Evolutionary conservation across 73 alveolate genomes (phyloP).

Genomic region (Tetrahymena borealis): DNA sequence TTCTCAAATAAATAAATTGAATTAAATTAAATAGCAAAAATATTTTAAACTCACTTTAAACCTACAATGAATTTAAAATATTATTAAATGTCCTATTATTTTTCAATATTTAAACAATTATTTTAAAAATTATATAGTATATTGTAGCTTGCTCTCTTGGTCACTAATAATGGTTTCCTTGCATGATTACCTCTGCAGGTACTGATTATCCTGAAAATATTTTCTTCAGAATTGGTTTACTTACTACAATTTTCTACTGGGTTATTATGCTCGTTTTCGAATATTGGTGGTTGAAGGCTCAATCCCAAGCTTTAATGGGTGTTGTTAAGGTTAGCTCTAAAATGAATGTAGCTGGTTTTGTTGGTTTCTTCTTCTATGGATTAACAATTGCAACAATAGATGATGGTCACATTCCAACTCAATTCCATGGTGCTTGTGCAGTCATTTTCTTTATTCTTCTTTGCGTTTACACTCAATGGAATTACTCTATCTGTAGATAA

Average conservation of each 20-base stretch:
- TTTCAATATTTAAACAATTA: no score
- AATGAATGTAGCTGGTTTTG: background rate
- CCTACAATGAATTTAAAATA: no score
- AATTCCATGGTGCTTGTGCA: background rate
- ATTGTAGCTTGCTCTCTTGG: background rate
- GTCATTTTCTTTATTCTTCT: background rate
- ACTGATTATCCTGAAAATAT: background rate
- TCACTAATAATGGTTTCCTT: background rate
- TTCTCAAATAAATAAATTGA: no score
- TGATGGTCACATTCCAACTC: background rate
- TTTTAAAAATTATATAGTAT: background rate
- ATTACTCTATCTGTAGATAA: background rate
- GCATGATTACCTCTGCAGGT: background rate
- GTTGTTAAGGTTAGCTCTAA: background rate
- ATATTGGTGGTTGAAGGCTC: background rate
- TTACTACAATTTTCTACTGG: background rate
- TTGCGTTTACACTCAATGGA: background rate
- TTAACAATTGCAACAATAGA: background rate
- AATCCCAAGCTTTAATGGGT: background rate
- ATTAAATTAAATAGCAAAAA: no score
- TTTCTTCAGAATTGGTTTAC: background rate
- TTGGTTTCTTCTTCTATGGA: background rate
- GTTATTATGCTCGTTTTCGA: background rate
- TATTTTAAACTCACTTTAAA: no score
- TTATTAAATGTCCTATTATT: no score